Evolutionary conservation across 148 eudicot species (phyloP).

Genomic region (Cornus kousa): DNA sequence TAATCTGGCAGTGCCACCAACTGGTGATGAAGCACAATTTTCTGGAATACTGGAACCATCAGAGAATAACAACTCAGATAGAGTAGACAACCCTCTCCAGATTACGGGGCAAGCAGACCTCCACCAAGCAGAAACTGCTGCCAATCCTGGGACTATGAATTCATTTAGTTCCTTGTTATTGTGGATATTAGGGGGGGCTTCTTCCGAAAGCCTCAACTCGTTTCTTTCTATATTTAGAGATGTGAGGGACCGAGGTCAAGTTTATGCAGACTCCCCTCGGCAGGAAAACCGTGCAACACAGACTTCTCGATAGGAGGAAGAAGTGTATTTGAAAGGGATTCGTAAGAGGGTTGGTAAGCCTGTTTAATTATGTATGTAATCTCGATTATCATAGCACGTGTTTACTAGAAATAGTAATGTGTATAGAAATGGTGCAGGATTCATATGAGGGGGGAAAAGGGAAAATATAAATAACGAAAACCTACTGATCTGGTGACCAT

Average conservation of each 20-base stretch:
- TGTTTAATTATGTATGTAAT: too few species aligned
- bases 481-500: too few species aligned
- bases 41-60: slow-evolving; percentile 38
- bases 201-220: slow-evolving; percentile 88
- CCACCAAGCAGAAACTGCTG: slow-evolving; percentile 59
- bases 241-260: slow-evolving; percentile 76
- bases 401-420: too few species aligned
- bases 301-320: slow-evolving; percentile 32
- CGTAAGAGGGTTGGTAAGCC: too few species aligned
- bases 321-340: not conserved
- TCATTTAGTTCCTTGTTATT: slow-evolving; percentile 85
- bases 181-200: slow-evolving; percentile 89
- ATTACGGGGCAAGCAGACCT: slow-evolving; percentile 44
- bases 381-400: too few species aligned
- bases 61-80: slow-evolving; percentile 33
- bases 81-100: slow-evolving; percentile 43
- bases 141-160: slow-evolving; percentile 72
- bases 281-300: slow-evolving; percentile 41
- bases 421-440: too few species aligned
- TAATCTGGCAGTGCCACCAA: slow-evolving; percentile 37
- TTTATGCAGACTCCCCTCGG: slow-evolving; percentile 49
- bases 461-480: too few species aligned
- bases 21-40: slow-evolving; percentile 25
- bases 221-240: slow-evolving; percentile 89
- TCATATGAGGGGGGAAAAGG: too few species aligned